Base-by-base conservation (phyloP, 805 yeast genomes). In the Saturnispora besseyi region DNA sequence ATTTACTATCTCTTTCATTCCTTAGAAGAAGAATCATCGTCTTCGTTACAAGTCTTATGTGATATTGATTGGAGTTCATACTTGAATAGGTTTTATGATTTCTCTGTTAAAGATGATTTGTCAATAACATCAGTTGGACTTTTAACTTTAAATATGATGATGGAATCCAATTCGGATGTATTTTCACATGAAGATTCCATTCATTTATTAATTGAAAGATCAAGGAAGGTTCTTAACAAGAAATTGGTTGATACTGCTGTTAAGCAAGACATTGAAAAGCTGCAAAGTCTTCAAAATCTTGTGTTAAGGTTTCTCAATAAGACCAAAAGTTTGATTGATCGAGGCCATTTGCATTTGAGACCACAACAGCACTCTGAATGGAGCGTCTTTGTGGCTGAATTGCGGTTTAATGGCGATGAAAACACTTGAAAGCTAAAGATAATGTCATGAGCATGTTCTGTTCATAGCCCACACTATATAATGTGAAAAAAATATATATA, bases 221-320 rank as follows among this genome's bases (percentile, higher is more conserved):
- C 73, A 45, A 65, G 62, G 10, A 72, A 70, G 44, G 67, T 74
- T 26, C 56, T 77, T 48, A 69, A 68, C 38, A 73, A 73, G 48
- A 79, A 76, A 53, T 64, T 79, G 48, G 73, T 77, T 53, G 81
- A 76, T 26, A 79, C 74, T 48, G 83, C 87, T 7, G 78, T 81
- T n/a, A 76, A 81, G 48, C 87, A 82, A 60, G 87, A 81, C 51
- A 63, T 76, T 24, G 88, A 82, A 57, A 75, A 73, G 51, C 72
- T 72, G 48, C 73, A 75, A 50, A 84, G 79, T 53, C 57, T 64
- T 3, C 51, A 58, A 38, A 66, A 59, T 45, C 62, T 67, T 13
- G 54, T 66, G 10, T 46, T 65, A n/a, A 54, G 70, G 48, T 63
- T 64, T 49, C 56, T 61, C 46, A 58, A 57, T 38, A 63, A 60